These are phyloP conservation scores for Erysimum cheiranthoides DNA, from an alignment of 345 rosid species.

Conservation along the genomic window DNA sequence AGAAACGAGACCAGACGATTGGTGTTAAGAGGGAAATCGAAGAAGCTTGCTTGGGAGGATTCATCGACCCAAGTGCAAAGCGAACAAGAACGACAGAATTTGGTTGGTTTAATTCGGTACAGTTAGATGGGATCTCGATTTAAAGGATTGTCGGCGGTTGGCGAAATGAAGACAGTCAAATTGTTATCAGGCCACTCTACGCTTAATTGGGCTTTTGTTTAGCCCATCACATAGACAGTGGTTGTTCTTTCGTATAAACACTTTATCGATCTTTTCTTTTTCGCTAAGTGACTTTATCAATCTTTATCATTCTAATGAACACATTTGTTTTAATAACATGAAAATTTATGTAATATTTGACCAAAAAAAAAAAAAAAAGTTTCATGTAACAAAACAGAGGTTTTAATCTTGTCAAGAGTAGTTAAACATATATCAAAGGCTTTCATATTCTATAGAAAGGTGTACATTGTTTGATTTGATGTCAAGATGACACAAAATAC, in stretches of 20 bases:
- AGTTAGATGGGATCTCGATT: slow-evolving; percentile 5
- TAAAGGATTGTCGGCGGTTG: slow-evolving; percentile 3
- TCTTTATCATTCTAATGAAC: no score
- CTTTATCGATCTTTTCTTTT: no score
- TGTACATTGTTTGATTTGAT: not conserved
- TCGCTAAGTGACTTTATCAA: no score
- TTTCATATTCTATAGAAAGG: not conserved
- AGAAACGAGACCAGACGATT: slow-evolving; percentile 9
- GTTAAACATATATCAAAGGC: not conserved
- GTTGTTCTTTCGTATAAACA: no score
- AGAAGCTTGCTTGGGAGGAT: slow-evolving; percentile 28
- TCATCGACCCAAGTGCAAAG: slow-evolving; percentile 1
- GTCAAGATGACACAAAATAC: slow-evolving; percentile 8
- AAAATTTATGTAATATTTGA: no score
- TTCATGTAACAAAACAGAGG: no score
- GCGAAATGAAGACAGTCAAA: not conserved
- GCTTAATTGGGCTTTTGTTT: not conserved
- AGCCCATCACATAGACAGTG: not conserved
- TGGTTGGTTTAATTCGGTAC: slow-evolving; percentile 32
- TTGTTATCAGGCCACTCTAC: not conserved
- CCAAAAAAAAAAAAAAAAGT: no score
- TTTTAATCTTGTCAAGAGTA: no score
- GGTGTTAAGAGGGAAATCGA: slow-evolving; percentile 18
- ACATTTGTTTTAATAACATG: no score
- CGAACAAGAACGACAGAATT: not conserved